Conservation (phyloP, 257 asterid genomes). For the Sherardia arvensis region DNA sequence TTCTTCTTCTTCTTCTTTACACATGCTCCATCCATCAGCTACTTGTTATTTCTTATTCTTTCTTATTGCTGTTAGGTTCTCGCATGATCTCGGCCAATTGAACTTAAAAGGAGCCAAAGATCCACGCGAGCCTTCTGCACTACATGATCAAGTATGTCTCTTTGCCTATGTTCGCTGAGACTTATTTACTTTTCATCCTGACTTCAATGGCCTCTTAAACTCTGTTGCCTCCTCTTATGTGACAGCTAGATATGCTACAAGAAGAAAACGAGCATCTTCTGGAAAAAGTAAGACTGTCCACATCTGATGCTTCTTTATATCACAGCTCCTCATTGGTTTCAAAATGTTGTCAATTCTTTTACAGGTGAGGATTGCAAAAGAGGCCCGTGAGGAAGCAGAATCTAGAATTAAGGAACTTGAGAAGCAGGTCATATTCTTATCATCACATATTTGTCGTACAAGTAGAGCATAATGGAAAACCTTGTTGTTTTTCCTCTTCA, state of each 20-base stretch:
- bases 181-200: conserved; percentile 9
- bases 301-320: conserved; percentile 1
- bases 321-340: not conserved
- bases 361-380: conserved; percentile 81
- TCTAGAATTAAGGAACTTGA: conserved; percentile 95
- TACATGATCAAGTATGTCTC: conserved; percentile 70
- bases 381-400: conserved; percentile 65
- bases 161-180: not conserved
- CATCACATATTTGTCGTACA: not conserved
- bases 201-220: conserved; percentile 12
- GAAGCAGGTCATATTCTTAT: conserved; percentile 55
- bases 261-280: conserved; percentile 81
- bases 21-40: no score
- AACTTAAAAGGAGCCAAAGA: conserved; percentile 54
- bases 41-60: no score
- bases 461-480: conserved; percentile 5
- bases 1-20: no score
- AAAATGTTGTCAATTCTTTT: conserved; percentile 13
- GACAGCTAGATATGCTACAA: conserved; percentile 88
- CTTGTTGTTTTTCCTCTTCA: conserved; percentile 1
- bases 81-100: conserved; percentile 54
- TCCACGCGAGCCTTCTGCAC: conserved; percentile 68
- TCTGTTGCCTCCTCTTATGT: conserved; percentile 27
- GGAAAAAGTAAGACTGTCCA: conserved; percentile 49
- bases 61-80: conserved; percentile 50